Percentiles rank a stretch among this genome's conserved stretches.
These are phyloP conservation scores for Scutellaria baicalensis DNA, from an alignment of 257 asterid genomes.

Conservation along the genomic window DNA sequence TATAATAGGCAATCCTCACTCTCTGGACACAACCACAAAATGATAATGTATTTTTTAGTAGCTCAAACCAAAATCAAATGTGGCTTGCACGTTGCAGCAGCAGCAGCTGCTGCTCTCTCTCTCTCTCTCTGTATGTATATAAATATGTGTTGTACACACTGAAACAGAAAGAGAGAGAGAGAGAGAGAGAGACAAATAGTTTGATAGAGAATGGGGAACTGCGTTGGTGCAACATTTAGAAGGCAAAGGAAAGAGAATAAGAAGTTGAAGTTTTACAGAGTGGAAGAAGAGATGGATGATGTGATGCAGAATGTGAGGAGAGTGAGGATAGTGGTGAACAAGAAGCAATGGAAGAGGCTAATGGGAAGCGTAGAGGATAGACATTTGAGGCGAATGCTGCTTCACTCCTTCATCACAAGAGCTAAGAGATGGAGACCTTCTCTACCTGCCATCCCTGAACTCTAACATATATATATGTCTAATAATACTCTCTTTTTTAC, in stretches of 20 bases:
- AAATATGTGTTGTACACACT: too few relatives aligned
- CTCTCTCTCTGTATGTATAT: too few relatives aligned
- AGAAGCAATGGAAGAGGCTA: conserved; percentile 28
- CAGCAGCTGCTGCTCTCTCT: too few relatives aligned
- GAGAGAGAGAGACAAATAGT: too few relatives aligned
- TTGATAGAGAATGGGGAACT: conserved; percentile 32
- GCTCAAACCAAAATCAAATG: too few relatives aligned
- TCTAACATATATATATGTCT: not conserved
- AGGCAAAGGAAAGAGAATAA: not conserved
- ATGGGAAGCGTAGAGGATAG: not conserved
- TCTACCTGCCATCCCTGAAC: conserved; percentile 39
- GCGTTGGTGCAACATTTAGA: conserved; percentile 1
- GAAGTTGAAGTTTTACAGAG: not conserved
- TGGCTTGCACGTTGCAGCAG: too few relatives aligned
- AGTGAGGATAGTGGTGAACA: conserved; percentile 30
- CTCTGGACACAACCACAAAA: too few relatives aligned
- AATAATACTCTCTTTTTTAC: too few relatives aligned
- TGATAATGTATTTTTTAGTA: too few relatives aligned
- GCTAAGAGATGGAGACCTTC: conserved; percentile 35
- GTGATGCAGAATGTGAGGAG: conserved; percentile 22
- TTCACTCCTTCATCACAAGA: conserved; percentile 1
- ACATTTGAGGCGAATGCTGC: not conserved
- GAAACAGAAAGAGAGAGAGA: too few relatives aligned
- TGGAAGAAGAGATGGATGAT: not conserved
- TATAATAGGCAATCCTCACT: too few relatives aligned